A percentile compares a stretch with the other conserved stretches of the same genome.
These are phyloP conservation scores for Chloris gayana DNA, from an alignment of 176 grass and related monocot genomes.

Conservation along the genomic window DNA sequence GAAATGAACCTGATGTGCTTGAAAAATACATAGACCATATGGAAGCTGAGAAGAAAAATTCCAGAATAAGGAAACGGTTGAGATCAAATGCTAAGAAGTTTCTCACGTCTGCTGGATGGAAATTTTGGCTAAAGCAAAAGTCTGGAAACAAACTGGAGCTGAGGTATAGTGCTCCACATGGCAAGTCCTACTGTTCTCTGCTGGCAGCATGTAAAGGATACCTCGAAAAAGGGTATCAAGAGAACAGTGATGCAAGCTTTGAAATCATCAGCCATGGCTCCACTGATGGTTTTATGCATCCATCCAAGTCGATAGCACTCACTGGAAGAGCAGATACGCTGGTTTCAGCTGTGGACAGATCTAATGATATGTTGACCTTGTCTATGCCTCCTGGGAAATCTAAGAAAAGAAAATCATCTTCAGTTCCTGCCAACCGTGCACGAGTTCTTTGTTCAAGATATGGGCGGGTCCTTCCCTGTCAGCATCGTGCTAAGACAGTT, in stretches of 20 bases:
- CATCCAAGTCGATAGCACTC: slow-evolving; percentile 17
- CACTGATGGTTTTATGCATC: slow-evolving; percentile 6
- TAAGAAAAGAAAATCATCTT: slow-evolving; percentile 54
- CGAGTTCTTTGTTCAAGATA: slow-evolving; percentile 34
- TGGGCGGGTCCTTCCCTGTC: slow-evolving; percentile 15
- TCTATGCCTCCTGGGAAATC: slow-evolving; percentile 38
- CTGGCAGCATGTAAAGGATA: slow-evolving; percentile 63
- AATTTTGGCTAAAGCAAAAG: slow-evolving; percentile 22
- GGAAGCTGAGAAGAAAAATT: slow-evolving; percentile 38
- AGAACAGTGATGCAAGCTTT: slow-evolving; percentile 19
- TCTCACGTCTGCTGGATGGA: slow-evolving; percentile 63
- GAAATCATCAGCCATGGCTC: slow-evolving; percentile 14
- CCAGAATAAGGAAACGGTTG: slow-evolving; percentile 37
- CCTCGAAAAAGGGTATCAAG: slow-evolving; percentile 32
- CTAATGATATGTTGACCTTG: slow-evolving; percentile 6
- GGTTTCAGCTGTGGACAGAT: slow-evolving; percentile 22
- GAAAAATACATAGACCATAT: slow-evolving; percentile 50
- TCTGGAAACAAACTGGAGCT: slow-evolving; percentile 37
- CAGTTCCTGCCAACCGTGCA: slow-evolving; percentile 13
- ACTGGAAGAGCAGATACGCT: neutral
- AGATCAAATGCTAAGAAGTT: slow-evolving; percentile 60
- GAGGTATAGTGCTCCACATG: slow-evolving; percentile 46
- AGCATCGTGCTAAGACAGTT: slow-evolving; percentile 48
- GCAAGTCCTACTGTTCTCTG: slow-evolving; percentile 60
- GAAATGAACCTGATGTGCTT: slow-evolving; percentile 41